Base-by-base conservation (phyloP, 768 basidiomycete genomes). In the Pleurotus salmoneostramineus region DNA sequence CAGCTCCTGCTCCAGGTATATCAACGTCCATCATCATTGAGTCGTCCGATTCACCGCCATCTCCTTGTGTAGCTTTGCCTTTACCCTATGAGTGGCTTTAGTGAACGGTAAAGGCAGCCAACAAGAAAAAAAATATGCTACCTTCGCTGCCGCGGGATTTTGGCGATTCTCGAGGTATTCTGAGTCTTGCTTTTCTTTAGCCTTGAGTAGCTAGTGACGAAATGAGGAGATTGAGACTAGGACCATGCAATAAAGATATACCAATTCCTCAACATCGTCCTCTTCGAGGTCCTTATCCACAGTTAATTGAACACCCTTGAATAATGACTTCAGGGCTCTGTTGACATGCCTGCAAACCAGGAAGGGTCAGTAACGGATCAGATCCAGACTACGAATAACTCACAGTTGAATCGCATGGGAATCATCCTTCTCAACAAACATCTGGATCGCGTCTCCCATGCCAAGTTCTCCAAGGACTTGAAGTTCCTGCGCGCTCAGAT, bases 351-450 rank as follows among this genome's bases (percentile, higher is more conserved):
- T 93, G 63, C 12, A 27, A 31, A 34, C 7, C 15, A 14, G 44
- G 40, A 17, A 34, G 55, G 55, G 44, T 54, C 56, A 35, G 55
- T 49, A 35, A 42, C 6, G 27, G 35, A 56, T 33, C 31, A 40
- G 35, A 33, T 40, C 43, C 4, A 43, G 33, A 51, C 15, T 35
- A 34, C 14, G 4, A 35, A n/a, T 11, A 3, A 82, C 89, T 62
- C 62, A 95, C 94, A 77, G 82, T 62, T 87, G 83, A 67, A 99
- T 96, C 6, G 96, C 93, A 75, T 95, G 91, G 32, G 84, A 86
- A 70, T 97, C 95, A 66, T 98, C 96, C 78, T 99, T 99, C 71
- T 98, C 95, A 59, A 99, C 95, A 72, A 91, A 98, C 71, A 88
- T 81, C 75, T 92, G 88, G 54, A 99, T 95, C 5, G 97, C 97